These are phyloP conservation scores for Anisodus tanguticus DNA, from an alignment of 257 asterid genomes.

Conservation along the genomic window DNA sequence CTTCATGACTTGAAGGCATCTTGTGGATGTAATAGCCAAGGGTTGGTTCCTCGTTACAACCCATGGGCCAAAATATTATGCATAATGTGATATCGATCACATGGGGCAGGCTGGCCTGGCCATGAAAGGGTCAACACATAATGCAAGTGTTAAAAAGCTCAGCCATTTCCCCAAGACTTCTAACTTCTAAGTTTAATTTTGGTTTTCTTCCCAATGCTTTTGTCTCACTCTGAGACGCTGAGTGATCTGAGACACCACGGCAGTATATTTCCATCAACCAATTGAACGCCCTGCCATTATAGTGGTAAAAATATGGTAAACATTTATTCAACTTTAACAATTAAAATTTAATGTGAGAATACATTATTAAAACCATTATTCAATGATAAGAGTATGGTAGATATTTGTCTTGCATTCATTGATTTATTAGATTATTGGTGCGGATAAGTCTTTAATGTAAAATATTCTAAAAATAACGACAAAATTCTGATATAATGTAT, in stretches of 20 bases:
- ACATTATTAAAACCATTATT: background rate
- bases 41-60: background rate
- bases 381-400: too few relatives aligned
- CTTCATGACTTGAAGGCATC: background rate
- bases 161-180: background rate
- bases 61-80: background rate
- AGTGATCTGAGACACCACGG: background rate
- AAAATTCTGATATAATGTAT: background rate
- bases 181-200: background rate
- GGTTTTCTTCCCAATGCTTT: slow-evolving; percentile 26
- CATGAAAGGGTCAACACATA: slow-evolving; percentile 28
- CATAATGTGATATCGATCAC: background rate
- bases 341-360: background rate
- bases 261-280: background rate
- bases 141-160: background rate
- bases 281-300: background rate
- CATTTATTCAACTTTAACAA: background rate
- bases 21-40: background rate
- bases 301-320: background rate
- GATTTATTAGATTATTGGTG: background rate
- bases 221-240: background rate
- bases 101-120: slow-evolving; percentile 28
- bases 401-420: background rate
- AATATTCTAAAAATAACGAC: background rate
- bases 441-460: background rate